A percentile compares a stretch with the other conserved stretches of the same genome.
phyloP scores from a whole-genome alignment of 2,329 filamentous ascomycete genomes.

The Pyrenochaeta sp. region DNA sequence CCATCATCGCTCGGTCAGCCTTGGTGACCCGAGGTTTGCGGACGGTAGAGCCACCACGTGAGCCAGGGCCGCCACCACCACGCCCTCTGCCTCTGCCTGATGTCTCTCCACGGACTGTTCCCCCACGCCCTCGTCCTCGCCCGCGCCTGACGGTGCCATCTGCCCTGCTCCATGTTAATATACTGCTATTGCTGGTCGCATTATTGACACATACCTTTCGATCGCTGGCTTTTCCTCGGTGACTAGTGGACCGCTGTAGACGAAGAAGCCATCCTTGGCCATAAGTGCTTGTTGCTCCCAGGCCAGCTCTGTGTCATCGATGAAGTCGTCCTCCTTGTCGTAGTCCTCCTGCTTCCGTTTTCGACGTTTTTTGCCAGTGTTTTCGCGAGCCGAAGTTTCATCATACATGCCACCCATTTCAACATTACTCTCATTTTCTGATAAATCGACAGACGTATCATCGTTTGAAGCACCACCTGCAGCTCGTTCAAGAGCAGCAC shows the following conservation, averaged over 20 bases:
- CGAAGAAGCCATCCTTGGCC: slow-evolving; percentile 96
- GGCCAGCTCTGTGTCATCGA: slow-evolving; percentile 90
- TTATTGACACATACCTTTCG: slow-evolving; percentile 62
- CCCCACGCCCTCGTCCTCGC: slow-evolving; percentile 64
- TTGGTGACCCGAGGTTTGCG: slow-evolving; percentile 89
- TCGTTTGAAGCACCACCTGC: slow-evolving; percentile 75
- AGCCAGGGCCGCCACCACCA: slow-evolving; percentile 69
- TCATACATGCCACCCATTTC: slow-evolving; percentile 77
- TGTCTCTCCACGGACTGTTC: slow-evolving; percentile 53
- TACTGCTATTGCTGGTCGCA: neutral
- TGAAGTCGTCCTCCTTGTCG: slow-evolving; percentile 73
- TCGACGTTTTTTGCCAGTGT: slow-evolving; percentile 75
- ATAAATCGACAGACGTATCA: slow-evolving; percentile 83
- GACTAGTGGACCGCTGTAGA: slow-evolving; percentile 91
- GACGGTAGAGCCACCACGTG: slow-evolving; percentile 75
- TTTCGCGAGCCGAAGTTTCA: slow-evolving; percentile 52
- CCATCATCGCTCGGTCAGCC: slow-evolving; percentile 80
- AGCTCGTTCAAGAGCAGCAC: slow-evolving; percentile 82
- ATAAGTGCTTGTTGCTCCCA: slow-evolving; percentile 97
- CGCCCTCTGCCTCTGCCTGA: slow-evolving; percentile 55
- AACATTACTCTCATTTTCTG: slow-evolving; percentile 79
- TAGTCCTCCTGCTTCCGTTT: slow-evolving; percentile 77
- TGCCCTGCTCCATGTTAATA: slow-evolving; percentile 61
- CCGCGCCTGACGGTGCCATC: slow-evolving; percentile 77
- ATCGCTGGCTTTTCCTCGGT: slow-evolving; percentile 80